Conservation (phyloP, 768 basidiomycete genomes). For the Galerina marginata region DNA sequence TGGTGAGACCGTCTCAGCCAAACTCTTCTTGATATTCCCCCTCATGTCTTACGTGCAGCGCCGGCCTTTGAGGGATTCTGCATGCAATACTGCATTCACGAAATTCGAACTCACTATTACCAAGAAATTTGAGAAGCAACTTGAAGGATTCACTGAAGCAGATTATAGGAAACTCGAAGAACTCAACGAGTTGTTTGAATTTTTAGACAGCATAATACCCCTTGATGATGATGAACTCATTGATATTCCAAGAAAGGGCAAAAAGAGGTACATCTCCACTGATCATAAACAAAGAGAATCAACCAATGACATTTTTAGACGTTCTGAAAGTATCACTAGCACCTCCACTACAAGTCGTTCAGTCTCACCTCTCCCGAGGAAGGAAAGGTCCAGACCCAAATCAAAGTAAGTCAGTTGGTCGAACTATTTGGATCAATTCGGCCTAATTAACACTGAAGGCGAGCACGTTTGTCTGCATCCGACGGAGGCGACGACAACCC, state of each 20-base stretch:
- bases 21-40: background rate
- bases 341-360: conserved; percentile 43
- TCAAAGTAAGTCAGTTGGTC: conserved; percentile 42
- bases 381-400: conserved; percentile 37
- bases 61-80: conserved; percentile 56
- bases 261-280: conserved; percentile 45
- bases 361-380: conserved; percentile 38
- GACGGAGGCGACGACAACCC: conserved; percentile 45
- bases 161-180: conserved; percentile 70
- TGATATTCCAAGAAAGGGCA: conserved; percentile 49
- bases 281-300: background rate
- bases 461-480: conserved; percentile 59
- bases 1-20: conserved; percentile 43
- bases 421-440: background rate
- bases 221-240: conserved; percentile 62
- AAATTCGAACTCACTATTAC: conserved; percentile 70
- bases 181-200: conserved; percentile 68
- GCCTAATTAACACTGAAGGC: conserved; percentile 38
- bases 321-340: conserved; percentile 64
- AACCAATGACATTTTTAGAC: conserved; percentile 38
- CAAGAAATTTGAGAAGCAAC: conserved; percentile 75
- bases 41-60: conserved; percentile 30
- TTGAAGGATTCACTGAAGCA: conserved; percentile 74
- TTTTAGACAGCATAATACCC: conserved; percentile 74
- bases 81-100: conserved; percentile 68